Evolutionary conservation across 768 basidiomycete genomes (phyloP).

Genomic region (Tephrocybe sp.): DNA sequence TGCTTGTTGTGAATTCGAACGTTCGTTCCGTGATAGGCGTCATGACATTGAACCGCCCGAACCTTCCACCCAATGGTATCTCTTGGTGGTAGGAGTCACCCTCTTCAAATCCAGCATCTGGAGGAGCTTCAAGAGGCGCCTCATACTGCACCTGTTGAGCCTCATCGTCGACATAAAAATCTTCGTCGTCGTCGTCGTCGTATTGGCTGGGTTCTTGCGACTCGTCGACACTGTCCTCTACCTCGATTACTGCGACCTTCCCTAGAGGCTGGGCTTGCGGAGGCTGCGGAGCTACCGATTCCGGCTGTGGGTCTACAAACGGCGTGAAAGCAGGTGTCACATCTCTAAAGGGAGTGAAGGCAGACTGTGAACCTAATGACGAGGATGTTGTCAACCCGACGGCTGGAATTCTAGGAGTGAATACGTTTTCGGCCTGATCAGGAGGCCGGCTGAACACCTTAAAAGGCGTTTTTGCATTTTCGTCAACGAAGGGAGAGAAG

Average conservation of each 20-base stretch:
- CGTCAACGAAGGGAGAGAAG: constrained; percentile 43
- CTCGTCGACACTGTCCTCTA: constrained; percentile 29
- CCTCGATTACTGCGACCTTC: constrained; percentile 24
- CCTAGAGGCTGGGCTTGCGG: constrained; percentile 9
- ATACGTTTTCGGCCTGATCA: constrained; percentile 42
- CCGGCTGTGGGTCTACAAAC: constrained; percentile 23
- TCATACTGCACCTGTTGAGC: constrained; percentile 35
- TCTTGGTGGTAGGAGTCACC: constrained; percentile 42
- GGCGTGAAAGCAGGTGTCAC: constrained; percentile 37
- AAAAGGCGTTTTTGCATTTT: constrained; percentile 49
- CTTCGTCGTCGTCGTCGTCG: constrained; percentile 30
- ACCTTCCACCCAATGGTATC: constrained; percentile 69
- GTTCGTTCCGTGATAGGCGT: constrained; percentile 98
- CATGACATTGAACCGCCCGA: constrained; percentile 89
- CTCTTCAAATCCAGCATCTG: constrained; percentile 36
- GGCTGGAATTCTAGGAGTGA: constrained; percentile 45
- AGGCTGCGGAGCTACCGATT: neutral
- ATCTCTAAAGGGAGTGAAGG: constrained; percentile 45
- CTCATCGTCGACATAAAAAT: constrained; percentile 27
- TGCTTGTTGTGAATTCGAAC: constrained; percentile 74
- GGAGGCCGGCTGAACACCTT: constrained; percentile 80
- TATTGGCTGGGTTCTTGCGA: constrained; percentile 30
- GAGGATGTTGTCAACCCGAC: constrained; percentile 39
- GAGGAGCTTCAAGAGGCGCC: constrained; percentile 22
- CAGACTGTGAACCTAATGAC: constrained; percentile 28